phyloP scores from a whole-genome alignment of 2,329 filamentous ascomycete species.

The Ophiostoma piceae region DNA sequence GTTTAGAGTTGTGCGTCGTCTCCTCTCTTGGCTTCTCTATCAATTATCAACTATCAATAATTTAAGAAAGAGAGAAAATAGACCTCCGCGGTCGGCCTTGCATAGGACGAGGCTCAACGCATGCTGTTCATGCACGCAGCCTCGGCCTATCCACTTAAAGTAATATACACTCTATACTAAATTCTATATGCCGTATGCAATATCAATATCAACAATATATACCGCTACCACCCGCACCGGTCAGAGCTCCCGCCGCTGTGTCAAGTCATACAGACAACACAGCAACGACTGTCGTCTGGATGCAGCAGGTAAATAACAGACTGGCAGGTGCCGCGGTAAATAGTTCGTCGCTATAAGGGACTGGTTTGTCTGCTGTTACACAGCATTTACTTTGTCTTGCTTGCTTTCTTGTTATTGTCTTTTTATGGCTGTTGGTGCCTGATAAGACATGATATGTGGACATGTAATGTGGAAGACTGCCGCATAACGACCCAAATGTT shows the following conservation, averaged over 20 bases:
- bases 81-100: conserved; percentile 6
- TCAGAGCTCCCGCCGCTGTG: neutral
- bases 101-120: conserved; percentile 10
- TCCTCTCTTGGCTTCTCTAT: neutral
- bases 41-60: neutral
- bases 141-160: neutral
- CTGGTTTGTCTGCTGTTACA: neutral
- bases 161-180: neutral
- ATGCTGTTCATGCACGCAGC: conserved; percentile 10
- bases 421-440: neutral
- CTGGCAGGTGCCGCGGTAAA: neutral
- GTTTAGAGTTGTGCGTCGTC: conserved; percentile 3
- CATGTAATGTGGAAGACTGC: neutral
- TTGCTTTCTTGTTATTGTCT: neutral
- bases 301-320: neutral
- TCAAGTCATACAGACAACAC: neutral
- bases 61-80: neutral
- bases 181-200: neutral
- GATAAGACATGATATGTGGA: neutral
- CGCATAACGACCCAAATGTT: neutral
- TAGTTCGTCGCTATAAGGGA: neutral
- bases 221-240: neutral
- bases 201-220: neutral
- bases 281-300: neutral
- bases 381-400: neutral